Conservation (phyloP, 345 rosid species). For the Zanthoxylum bungeanum region DNA sequence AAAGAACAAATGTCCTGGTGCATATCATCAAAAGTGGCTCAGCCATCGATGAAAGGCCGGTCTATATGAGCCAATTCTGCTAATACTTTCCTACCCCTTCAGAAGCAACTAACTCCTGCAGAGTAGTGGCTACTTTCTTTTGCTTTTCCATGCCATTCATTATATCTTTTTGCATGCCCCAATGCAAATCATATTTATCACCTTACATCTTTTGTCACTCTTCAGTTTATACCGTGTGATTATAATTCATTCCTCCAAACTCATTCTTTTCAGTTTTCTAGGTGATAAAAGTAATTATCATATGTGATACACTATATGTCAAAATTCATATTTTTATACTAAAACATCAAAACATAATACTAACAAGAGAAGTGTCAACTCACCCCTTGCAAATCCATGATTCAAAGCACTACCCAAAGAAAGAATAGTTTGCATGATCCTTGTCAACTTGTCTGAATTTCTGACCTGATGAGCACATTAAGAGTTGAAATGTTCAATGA, state of each 20-base stretch:
- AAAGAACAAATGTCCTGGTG: neutral
- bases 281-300: neutral
- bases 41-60: neutral
- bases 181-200: neutral
- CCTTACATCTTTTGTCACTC: neutral
- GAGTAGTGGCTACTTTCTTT: neutral
- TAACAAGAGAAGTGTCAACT: slow-evolving; percentile 20
- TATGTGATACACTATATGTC: neutral
- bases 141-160: neutral
- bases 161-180: neutral
- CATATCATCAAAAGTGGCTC: neutral
- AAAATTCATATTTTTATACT: neutral
- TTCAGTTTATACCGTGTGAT: neutral
- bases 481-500: slow-evolving; percentile 7
- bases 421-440: slow-evolving; percentile 85
- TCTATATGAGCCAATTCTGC: neutral
- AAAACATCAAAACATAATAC: neutral
- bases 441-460: slow-evolving; percentile 63
- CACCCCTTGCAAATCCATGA: slow-evolving; percentile 93
- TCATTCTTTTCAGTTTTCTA: neutral
- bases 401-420: slow-evolving; percentile 87
- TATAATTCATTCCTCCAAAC: neutral
- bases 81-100: neutral
- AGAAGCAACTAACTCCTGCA: neutral
- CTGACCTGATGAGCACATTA: slow-evolving; percentile 48